These are phyloP conservation scores for Auriculariales sp. DNA, from an alignment of 768 basidiomycete genomes.

Conservation along the genomic window DNA sequence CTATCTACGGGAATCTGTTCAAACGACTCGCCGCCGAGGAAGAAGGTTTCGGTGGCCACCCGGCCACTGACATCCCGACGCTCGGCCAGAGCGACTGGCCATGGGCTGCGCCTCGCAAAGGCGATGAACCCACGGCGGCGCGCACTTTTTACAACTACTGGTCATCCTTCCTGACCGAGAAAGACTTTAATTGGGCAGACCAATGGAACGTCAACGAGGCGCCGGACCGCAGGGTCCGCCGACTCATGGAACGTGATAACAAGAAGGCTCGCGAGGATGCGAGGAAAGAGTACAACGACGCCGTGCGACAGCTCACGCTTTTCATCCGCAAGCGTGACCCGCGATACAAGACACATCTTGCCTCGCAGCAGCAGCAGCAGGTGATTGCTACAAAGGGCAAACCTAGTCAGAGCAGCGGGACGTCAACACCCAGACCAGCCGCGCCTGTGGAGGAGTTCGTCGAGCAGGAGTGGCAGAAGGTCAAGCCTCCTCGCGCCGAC, in stretches of 20 bases:
- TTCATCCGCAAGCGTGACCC: slow-evolving; percentile 83
- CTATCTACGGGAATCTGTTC: slow-evolving; percentile 81
- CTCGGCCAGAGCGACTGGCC: slow-evolving; percentile 72
- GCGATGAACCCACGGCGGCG: slow-evolving; percentile 24
- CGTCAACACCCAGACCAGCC: slow-evolving; percentile 16
- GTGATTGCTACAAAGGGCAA: slow-evolving; percentile 18
- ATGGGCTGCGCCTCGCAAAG: slow-evolving; percentile 41
- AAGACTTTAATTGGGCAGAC: slow-evolving; percentile 82
- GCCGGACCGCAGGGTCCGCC: slow-evolving; percentile 72
- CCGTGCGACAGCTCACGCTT: slow-evolving; percentile 53
- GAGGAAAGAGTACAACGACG: slow-evolving; percentile 84
- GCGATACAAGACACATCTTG: slow-evolving; percentile 57
- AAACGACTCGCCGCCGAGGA: slow-evolving; percentile 74
- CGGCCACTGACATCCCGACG: slow-evolving; percentile 44
- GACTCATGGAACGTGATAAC: slow-evolving; percentile 93
- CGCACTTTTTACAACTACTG: slow-evolving; percentile 74
- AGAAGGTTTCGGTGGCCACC: slow-evolving; percentile 26
- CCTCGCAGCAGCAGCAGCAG: slow-evolving; percentile 21
- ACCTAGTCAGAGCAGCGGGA: slow-evolving; percentile 13
- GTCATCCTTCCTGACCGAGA: slow-evolving; percentile 74
- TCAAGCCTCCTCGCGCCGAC: slow-evolving; percentile 22
- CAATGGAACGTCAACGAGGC: slow-evolving; percentile 74
- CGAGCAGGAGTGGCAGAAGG: slow-evolving; percentile 85
- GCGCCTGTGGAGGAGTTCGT: slow-evolving; percentile 34
- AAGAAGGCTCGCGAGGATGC: slow-evolving; percentile 82